A percentile compares a stretch with the other conserved stretches of the same genome.
These are phyloP conservation scores for Penicillium canescens DNA, from an alignment of 495 filamentous ascomycete species.

Conservation along the genomic window DNA sequence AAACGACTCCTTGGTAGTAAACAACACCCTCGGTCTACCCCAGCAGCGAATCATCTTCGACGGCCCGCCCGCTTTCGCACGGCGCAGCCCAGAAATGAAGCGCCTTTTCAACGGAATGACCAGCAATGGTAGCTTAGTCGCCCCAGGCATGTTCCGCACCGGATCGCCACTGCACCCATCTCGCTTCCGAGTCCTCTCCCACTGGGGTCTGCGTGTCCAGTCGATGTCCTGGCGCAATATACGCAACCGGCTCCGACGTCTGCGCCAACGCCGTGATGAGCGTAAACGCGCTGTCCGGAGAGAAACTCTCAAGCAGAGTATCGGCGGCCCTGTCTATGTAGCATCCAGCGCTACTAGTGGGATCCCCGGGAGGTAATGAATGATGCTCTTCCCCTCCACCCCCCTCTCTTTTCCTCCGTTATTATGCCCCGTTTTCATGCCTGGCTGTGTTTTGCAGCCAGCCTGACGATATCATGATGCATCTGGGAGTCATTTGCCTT, in stretches of 20 bases:
- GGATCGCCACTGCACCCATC: conserved; percentile 35
- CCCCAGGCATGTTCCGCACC: conserved; percentile 30
- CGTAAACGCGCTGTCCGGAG: conserved; percentile 60
- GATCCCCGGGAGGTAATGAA: conserved; percentile 10
- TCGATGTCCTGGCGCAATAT: conserved; percentile 54
- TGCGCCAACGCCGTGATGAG: conserved; percentile 60
- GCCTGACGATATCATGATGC: conserved; percentile 18
- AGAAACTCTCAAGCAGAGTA: conserved; percentile 66
- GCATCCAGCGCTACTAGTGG: conserved; percentile 30
- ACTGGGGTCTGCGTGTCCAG: conserved; percentile 51
- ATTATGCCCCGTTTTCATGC: conserved; percentile 7
- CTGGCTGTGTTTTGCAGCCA: conserved; percentile 22
- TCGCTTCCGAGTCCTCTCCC: conserved; percentile 45
- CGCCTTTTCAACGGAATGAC: conserved; percentile 27
- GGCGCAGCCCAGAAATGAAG: conserved; percentile 41
- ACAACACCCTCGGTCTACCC: conserved; percentile 54
- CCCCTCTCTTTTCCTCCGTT: conserved; percentile 7
- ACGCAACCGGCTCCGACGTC: conserved; percentile 53
- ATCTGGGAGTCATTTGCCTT: conserved; percentile 12
- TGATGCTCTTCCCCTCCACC: neutral
- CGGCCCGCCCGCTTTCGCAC: conserved; percentile 35
- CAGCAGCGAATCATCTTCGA: conserved; percentile 53
- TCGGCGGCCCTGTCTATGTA: conserved; percentile 47
- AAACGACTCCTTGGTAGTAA: conserved; percentile 35
- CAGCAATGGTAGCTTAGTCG: conserved; percentile 35